Percentiles rank a stretch among this genome's conserved stretches.
These are phyloP conservation scores for Malus domestica DNA, from an alignment of 306 rosid species.

Conservation along the genomic window DNA sequence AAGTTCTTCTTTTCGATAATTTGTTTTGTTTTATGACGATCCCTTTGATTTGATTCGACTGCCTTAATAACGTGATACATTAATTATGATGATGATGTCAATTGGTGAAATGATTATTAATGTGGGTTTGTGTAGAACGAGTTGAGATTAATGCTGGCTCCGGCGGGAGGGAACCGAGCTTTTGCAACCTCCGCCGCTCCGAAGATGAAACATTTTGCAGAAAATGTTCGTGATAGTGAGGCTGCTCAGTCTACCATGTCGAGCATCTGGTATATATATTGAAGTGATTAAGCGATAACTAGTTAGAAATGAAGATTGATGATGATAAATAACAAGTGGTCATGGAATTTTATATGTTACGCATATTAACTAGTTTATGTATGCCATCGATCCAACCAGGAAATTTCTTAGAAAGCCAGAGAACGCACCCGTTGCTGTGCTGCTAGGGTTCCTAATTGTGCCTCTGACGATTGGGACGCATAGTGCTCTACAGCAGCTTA, in stretches of 20 bases:
- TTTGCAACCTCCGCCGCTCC: conserved; percentile 16
- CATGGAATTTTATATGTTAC: background rate
- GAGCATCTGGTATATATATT: background rate
- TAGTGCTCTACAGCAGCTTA: conserved; percentile 21
- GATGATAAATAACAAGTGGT: background rate
- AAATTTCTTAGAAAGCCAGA: conserved; percentile 2
- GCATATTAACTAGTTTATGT: background rate
- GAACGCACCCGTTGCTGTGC: conserved; percentile 2
- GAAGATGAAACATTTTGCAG: background rate
- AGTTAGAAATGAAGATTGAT: too few species aligned
- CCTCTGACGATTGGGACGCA: conserved; percentile 1
- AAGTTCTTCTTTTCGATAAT: background rate
- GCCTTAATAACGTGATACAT: background rate
- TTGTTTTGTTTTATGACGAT: background rate
- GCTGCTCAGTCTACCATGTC: background rate
- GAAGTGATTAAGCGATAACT: too few species aligned
- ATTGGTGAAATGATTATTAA: background rate
- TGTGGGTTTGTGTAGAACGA: background rate
- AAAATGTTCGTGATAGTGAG: background rate
- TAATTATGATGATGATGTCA: background rate
- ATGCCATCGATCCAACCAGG: background rate
- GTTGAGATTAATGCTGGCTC: conserved; percentile 14
- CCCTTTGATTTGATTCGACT: background rate
- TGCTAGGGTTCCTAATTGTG: conserved; percentile 7
- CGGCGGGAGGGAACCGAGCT: conserved; percentile 5